Evolutionary conservation across 805 yeast genomes (phyloP), one percentile per base, ranked within the genome.

Genomic region (Lipomyces japonicus): DNA sequence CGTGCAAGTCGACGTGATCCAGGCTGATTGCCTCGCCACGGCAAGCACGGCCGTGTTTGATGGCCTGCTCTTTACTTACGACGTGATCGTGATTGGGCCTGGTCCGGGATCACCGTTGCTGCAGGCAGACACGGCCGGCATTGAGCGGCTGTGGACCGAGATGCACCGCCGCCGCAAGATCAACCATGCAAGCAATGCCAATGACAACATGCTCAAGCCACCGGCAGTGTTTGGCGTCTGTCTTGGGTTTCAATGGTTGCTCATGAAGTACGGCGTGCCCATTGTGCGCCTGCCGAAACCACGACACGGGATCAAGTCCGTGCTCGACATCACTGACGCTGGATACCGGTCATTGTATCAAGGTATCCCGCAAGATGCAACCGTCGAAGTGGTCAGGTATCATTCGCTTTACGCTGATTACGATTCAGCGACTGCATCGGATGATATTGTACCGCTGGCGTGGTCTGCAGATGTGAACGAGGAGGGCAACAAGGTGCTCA

Each of bases 31-130:
- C 32, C 48, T 3, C 16, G 22, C 16, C 7, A 19, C 31, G 81
- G 82, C 64, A 88, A 85, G 62, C 68, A 82, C 0, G 68, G 42
- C 9, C 51, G 65, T 35, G 70, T 84, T 42, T 58, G 60, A 4
- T 51, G n/a, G 61, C 1, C 72, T 75, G 50, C 62, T 86, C 18
- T 71, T 74, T 0, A 62, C 71, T 5, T 81, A 87, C 58, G 87
- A 85, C 50, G 88, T 88, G 30, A 73, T 93, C 2, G 80, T 93
- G 0, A 75, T 93, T 6, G 98, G 98, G 0, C 99, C 99, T 0
- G 99, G 99, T 0, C 99, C 99, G 0, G 99, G 99, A 0, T 80
- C 86, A 59, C 98, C 98, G 0, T 66, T 69, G 1, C 69, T 71
- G 59, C 22, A 19, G 3, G 58, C 63, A 1, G 97, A 90, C 61